Evolutionary conservation across 495 filamentous ascomycete genomes (phyloP), one percentile per base, ranked within the genome.

Genomic region (Penicillium parvum): DNA sequence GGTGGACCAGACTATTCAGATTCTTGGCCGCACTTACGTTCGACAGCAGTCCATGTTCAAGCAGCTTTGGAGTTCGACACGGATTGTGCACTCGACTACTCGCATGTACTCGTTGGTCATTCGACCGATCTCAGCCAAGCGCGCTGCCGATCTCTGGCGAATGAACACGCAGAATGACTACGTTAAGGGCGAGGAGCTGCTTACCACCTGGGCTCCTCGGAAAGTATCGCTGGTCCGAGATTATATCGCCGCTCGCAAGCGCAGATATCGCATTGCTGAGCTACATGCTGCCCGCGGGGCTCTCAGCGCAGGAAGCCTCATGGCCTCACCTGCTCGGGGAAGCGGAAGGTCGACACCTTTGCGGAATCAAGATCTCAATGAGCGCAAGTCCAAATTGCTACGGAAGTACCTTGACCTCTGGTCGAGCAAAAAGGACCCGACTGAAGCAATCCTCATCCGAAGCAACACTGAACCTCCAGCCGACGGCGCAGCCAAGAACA

Each of bases 111-210:
- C 86, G 7, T 66, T 96, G 26, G 77, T 79, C 19, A 81, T 99
- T 60, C 86, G 85, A 28, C 92, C 92, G 0, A 81, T 86, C 8
- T 88, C 89, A 15, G 88, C 91, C 28, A 95, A 95, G 64, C 79
- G 87, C 19, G 92, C 86, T 0, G 86, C 86, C 6, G 92, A 98
- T 55, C 73, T 98, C 3, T 98, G 92, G 92, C 78, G 92, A 37
- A 95, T 98, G 89, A 91, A 90, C 61, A 96, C 88, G 3, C 82
- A 88, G 34, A 82, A 91, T 49, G 86, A 91, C 57, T 96, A 95
- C 53, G 85, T 97, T 49, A 95, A 94, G 60, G 92, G 92, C 21
- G 91, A 97, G 63, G 92, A 98, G 60, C 73, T 79, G 14, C 72
- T 98, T 10, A 77, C 66, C 4, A 77, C 80, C 16, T 98, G 92